Evolutionary conservation across 2,329 filamentous ascomycete genomes (phyloP).

Genomic region (Chaetomiaceae sp.): DNA sequence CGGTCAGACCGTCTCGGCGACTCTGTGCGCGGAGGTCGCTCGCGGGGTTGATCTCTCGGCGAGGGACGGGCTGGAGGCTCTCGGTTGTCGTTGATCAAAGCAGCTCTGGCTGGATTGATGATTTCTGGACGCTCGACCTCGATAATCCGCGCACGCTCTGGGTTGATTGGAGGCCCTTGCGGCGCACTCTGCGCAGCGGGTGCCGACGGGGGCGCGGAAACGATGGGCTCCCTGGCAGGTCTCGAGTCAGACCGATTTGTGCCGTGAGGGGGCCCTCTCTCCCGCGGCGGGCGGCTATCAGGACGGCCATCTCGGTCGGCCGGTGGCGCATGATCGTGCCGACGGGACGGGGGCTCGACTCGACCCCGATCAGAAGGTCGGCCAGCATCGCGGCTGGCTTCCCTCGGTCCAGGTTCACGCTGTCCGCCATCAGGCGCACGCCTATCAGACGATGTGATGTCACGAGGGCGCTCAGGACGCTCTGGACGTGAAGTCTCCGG

Average conservation of each 20-base stretch:
- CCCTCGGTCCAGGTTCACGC: constrained; percentile 18
- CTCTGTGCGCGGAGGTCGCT: constrained; percentile 39
- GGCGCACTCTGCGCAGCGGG: constrained; percentile 29
- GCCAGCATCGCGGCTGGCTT: constrained; percentile 13
- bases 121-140: constrained; percentile 37
- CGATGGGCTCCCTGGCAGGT: constrained; percentile 24
- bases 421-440: constrained; percentile 35
- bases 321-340: constrained; percentile 33
- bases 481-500: constrained; percentile 40
- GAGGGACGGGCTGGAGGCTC: constrained; percentile 35
- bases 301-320: constrained; percentile 31
- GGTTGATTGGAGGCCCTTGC: constrained; percentile 50
- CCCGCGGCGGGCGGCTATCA: constrained; percentile 34
- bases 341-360: constrained; percentile 32
- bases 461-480: constrained; percentile 35
- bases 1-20: constrained; percentile 49
- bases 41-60: constrained; percentile 37
- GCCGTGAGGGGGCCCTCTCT: constrained; percentile 33
- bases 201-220: constrained; percentile 29
- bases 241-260: constrained; percentile 25
- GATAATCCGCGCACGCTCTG: constrained; percentile 45
- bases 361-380: constrained; percentile 37
- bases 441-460: constrained; percentile 40
- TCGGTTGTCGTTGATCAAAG: constrained; percentile 40
- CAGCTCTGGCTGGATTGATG: constrained; percentile 47